Evolutionary conservation across 768 basidiomycete species (phyloP).

Genomic region (Tylopilus subfusipes): DNA sequence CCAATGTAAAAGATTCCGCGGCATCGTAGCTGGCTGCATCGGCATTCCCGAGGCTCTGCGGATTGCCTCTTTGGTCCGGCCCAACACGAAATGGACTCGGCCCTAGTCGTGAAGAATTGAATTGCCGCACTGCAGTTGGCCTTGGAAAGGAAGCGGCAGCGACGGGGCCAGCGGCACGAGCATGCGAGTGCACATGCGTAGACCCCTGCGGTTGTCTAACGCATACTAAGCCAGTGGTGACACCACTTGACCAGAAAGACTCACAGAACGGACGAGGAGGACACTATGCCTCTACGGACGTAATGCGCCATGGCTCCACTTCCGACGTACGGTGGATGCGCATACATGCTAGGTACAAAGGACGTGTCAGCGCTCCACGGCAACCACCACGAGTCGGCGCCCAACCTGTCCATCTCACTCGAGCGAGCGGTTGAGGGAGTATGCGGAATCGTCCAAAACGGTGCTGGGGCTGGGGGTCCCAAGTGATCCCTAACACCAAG

Average conservation of each 20-base stretch:
- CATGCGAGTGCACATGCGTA: neutral
- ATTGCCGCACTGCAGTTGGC: neutral
- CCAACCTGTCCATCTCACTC: slow-evolving; percentile 5
- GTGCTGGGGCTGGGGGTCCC: neutral
- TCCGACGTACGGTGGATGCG: neutral
- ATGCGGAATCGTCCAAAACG: slow-evolving; percentile 1
- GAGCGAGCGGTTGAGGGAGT: neutral
- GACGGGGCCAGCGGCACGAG: neutral
- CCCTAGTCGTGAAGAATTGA: neutral
- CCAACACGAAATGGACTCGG: neutral
- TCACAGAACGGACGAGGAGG: neutral
- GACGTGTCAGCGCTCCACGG: neutral
- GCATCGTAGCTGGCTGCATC: neutral
- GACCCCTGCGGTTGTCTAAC: slow-evolving; percentile 1
- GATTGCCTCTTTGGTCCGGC: neutral
- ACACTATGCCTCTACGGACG: neutral
- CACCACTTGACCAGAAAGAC: neutral
- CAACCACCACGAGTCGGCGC: neutral
- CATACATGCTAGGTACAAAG: neutral
- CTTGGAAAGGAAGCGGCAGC: neutral
- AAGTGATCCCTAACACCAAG: slow-evolving; percentile 4
- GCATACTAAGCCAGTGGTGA: neutral
- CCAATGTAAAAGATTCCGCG: neutral
- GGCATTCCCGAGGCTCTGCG: neutral
- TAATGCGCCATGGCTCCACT: neutral